Conservation (phyloP, 148 eudicot species). For the Talinum fruticosum region DNA sequence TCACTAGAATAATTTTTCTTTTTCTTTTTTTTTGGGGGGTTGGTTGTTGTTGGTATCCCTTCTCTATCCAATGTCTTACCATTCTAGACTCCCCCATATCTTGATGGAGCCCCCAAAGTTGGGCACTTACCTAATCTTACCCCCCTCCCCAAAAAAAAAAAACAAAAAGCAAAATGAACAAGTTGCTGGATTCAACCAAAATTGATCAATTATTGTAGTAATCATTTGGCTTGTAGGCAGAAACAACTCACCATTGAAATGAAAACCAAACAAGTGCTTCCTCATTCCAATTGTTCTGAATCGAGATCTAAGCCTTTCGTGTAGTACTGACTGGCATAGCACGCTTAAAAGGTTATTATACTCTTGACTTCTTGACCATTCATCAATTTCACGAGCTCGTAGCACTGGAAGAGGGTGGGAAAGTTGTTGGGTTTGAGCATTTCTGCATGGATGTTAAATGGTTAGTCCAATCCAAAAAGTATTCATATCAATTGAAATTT, state of each 20-base stretch:
- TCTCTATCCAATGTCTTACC: not conserved
- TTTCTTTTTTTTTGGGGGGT: not conserved
- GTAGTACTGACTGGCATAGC: conserved; percentile 39
- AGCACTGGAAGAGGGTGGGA: conserved; percentile 98
- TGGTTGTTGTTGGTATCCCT: not conserved
- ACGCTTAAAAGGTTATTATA: conserved; percentile 55
- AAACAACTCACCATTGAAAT: not conserved
- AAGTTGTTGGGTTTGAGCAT: conserved; percentile 97
- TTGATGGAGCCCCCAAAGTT: not conserved
- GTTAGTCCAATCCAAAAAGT: not conserved
- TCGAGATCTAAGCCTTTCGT: conserved; percentile 33
- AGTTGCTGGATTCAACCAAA: not conserved
- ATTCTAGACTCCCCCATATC: not conserved
- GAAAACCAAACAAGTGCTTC: not conserved
- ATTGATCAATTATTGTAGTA: not conserved
- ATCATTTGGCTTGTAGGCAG: not conserved
- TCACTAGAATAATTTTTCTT: too few species aligned
- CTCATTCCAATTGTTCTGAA: not conserved
- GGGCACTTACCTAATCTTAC: not conserved
- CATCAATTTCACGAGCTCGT: conserved; percentile 96
- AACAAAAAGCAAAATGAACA: not conserved
- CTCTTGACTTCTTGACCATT: conserved; percentile 91
- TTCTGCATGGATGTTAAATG: conserved; percentile 35
- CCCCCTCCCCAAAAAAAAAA: not conserved
- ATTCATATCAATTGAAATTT: not conserved